Conservation (phyloP, 306 rosid species). For the Quillaja saponaria region DNA sequence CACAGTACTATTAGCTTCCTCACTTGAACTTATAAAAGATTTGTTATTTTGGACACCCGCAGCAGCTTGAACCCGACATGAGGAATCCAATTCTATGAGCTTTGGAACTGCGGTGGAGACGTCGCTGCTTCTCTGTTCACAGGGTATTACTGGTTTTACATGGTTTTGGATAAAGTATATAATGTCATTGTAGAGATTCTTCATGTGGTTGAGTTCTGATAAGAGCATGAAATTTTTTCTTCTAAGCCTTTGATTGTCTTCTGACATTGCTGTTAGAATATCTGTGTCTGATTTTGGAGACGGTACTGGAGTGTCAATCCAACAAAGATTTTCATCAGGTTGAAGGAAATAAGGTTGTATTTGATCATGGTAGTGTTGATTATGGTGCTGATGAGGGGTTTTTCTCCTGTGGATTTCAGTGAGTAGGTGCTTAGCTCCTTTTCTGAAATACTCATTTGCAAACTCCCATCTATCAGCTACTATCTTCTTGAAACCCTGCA, state of each 20-base stretch:
- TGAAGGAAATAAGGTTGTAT: constrained; percentile 29
- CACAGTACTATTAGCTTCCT: constrained; percentile 32
- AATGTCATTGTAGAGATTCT: constrained; percentile 77
- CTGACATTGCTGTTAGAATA: constrained; percentile 54
- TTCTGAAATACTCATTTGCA: constrained; percentile 73
- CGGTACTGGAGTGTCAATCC: constrained; percentile 37
- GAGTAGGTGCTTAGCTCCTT: constrained; percentile 62
- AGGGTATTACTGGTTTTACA: constrained; percentile 51
- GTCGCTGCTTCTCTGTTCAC: constrained; percentile 23
- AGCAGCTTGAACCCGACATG: constrained; percentile 11
- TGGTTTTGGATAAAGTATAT: constrained; percentile 77
- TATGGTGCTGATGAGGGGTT: constrained; percentile 38
- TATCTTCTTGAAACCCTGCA: constrained; percentile 77
- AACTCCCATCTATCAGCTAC: constrained; percentile 89
- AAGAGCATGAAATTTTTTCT: constrained; percentile 66
- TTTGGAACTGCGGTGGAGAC: constrained; percentile 28
- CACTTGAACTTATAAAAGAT: constrained; percentile 22
- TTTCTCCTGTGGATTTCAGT: constrained; percentile 78
- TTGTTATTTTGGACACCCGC: constrained; percentile 21
- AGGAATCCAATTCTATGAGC: constrained; percentile 52
- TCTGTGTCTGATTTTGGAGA: constrained; percentile 42
- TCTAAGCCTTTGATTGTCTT: constrained; percentile 70
- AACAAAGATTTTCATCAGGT: constrained; percentile 38
- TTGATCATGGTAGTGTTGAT: constrained; percentile 39
- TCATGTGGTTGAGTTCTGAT: constrained; percentile 78